Conservation (phyloP, 805 yeast species). For the Blastobotrys parvus region DNA sequence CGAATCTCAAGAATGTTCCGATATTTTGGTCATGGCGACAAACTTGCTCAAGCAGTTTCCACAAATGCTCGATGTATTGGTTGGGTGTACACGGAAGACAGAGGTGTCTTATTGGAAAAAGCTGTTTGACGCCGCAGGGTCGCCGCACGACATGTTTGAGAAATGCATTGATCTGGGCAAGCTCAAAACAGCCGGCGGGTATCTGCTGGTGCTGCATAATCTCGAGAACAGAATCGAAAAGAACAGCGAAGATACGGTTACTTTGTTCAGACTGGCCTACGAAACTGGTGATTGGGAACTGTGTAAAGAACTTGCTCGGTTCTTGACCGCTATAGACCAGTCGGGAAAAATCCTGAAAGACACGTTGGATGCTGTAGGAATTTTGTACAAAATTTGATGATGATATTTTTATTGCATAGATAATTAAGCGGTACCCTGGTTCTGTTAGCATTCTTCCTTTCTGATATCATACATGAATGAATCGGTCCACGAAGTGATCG, state of each 20-base stretch:
- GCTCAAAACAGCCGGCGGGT: slow-evolving; percentile 34
- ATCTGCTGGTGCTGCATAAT: slow-evolving; percentile 32
- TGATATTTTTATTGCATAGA: no score
- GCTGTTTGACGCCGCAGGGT: slow-evolving; percentile 31
- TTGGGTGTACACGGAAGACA: slow-evolving; percentile 48
- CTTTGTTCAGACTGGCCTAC: slow-evolving; percentile 28
- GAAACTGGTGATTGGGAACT: slow-evolving; percentile 27
- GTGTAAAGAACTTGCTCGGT: slow-evolving; percentile 32
- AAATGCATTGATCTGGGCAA: slow-evolving; percentile 26
- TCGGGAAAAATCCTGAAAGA: slow-evolving; percentile 5
- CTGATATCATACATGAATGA: slow-evolving; percentile 25
- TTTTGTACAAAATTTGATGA: not conserved
- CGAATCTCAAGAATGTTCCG: not conserved
- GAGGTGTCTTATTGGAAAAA: slow-evolving; percentile 47
- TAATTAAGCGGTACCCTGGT: no score
- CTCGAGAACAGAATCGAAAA: slow-evolving; percentile 19
- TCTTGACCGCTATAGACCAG: slow-evolving; percentile 31
- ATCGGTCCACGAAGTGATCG: slow-evolving; percentile 61
- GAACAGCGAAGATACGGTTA: slow-evolving; percentile 21
- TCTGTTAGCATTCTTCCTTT: not conserved
- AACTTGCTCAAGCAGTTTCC: slow-evolving; percentile 29
- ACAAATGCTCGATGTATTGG: slow-evolving; percentile 30
- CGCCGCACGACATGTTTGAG: slow-evolving; percentile 30
- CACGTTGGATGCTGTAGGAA: slow-evolving; percentile 3
- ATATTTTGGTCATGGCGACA: slow-evolving; percentile 17